These are phyloP conservation scores for Leishmania tarentolae DNA, from an alignment of 208 protist genomes.

Conservation along the genomic window DNA sequence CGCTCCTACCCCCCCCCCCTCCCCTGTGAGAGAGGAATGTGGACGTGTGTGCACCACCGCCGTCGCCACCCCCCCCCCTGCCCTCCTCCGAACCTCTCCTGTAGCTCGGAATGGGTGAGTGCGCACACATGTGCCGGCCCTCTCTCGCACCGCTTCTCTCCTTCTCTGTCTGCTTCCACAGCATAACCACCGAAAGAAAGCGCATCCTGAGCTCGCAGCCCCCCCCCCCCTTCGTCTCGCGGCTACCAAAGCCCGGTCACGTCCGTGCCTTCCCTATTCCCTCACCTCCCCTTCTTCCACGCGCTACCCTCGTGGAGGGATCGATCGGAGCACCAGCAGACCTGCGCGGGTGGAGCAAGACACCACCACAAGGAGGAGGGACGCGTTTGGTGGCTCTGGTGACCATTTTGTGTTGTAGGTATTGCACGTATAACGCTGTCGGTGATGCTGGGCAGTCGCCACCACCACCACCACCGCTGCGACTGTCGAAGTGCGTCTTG, in stretches of 20 bases:
- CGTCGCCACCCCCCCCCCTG: too few species aligned
- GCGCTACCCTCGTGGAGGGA: not conserved
- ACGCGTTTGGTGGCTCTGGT: not conserved
- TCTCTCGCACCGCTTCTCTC: too few species aligned
- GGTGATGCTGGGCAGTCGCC: not conserved
- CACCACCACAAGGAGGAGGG: not conserved
- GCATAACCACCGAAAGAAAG: too few species aligned
- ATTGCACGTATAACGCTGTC: not conserved
- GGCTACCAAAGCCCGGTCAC: too few species aligned
- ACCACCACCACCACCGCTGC: not conserved
- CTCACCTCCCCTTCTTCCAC: not conserved
- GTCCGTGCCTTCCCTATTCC: not conserved
- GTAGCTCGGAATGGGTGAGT: too few species aligned
- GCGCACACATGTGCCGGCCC: too few species aligned
- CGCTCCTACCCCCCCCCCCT: not conserved
- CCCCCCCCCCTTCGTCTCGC: too few species aligned
- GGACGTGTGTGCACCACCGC: too few species aligned
- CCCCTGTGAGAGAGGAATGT: not conserved
- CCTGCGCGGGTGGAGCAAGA: not conserved
- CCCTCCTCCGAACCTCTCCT: too few species aligned
- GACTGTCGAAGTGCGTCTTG: too few species aligned
- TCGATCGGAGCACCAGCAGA: not conserved
- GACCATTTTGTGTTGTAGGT: not conserved
- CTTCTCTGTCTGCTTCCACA: too few species aligned
- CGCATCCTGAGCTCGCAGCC: too few species aligned